phyloP scores from a whole-genome alignment of 202 grass and related monocot genomes.

The Zizania palustris region DNA sequence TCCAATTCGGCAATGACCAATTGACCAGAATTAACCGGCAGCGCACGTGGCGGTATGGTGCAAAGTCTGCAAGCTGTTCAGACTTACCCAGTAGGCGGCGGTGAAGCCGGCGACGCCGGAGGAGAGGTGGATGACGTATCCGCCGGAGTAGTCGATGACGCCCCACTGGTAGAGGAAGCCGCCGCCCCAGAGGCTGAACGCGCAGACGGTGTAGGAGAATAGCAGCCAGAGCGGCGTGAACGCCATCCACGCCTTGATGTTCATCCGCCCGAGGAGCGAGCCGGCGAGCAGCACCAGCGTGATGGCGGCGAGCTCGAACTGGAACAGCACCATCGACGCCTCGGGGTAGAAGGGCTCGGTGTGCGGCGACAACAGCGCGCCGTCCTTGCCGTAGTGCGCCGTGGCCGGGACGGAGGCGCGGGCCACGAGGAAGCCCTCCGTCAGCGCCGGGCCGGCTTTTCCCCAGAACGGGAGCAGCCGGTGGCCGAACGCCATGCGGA shows the following conservation, averaged over 20 bases:
- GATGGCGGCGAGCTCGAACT: constrained; percentile 81
- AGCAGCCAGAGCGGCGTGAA: constrained; percentile 71
- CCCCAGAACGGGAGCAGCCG: constrained; percentile 82
- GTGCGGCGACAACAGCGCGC: too few species aligned
- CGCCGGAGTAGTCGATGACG: constrained; percentile 82
- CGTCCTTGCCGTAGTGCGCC: too few species aligned
- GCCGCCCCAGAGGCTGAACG: constrained; percentile 79
- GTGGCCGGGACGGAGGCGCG: too few species aligned
- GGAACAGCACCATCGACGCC: constrained; percentile 69
- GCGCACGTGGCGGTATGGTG: too few species aligned
- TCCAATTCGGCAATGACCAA: too few species aligned
- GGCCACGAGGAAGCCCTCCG: constrained; percentile 58
- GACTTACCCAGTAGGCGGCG: constrained; percentile 89
- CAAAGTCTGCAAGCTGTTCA: too few species aligned
- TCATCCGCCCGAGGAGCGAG: constrained; percentile 73
- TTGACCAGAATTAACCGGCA: too few species aligned
- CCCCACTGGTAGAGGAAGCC: constrained; percentile 83
- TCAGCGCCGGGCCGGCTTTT: constrained; percentile 60
- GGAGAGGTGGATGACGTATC: constrained; percentile 87
- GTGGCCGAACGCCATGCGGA: constrained; percentile 92
- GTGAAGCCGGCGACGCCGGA: constrained; percentile 81
- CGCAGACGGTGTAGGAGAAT: constrained; percentile 78
- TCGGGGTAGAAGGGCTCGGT: constrained; percentile 62
- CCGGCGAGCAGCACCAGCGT: constrained; percentile 65
- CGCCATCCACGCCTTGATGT: constrained; percentile 79